Evolutionary conservation across 1,139 yeast species (phyloP), one percentile per base, ranked within the genome.

Genomic region (Diutina mesorugosa): DNA sequence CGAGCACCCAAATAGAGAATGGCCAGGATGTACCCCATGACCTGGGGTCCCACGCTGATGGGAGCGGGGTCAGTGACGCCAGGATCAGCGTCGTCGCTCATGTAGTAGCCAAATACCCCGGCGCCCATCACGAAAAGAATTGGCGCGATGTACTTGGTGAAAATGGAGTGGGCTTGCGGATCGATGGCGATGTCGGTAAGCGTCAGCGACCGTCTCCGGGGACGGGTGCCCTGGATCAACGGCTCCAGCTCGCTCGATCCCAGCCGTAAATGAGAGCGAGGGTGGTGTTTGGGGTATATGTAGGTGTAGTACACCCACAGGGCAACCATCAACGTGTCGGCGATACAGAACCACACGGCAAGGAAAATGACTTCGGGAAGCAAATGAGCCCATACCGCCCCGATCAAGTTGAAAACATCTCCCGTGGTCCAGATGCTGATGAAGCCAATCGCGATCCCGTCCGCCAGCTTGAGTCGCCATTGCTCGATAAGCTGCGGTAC

Each of bases 401-500:
- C 95, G 1, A 76, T 63, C 54, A 87, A 73, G 66, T 87, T 87
- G 62, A 84, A 76, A 9, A 87, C 57, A 65, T 87, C 95, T 9
- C 95, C 95, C 41, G 83, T 62, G 56, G 85, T 78, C 95, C 95
- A 87, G 57, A 85, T 79, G 18, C 79, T 63, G 41, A 87, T 77
- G 64, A 87, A 87, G 3, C 85, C 80, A 47, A 85, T 77, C 45
- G 95, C 84, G 28, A 87, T 82, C 5, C 95, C 95, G 47, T 87
- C 93, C 4, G 90, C 89, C 29, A 89, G 80, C 65, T 86, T 84
- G 56, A 83, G 71, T 59, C 87, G 72, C 91, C 91, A 87, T 69
- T 87, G 95, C 67, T 87, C 95, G 47, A 87, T 79, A 54, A 87
- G 76, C 68, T 88, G 96, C 1, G 95, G 95, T 64, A 87, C 72